Conservation (phyloP, 768 basidiomycete genomes). For the Pleurotus djamor region DNA sequence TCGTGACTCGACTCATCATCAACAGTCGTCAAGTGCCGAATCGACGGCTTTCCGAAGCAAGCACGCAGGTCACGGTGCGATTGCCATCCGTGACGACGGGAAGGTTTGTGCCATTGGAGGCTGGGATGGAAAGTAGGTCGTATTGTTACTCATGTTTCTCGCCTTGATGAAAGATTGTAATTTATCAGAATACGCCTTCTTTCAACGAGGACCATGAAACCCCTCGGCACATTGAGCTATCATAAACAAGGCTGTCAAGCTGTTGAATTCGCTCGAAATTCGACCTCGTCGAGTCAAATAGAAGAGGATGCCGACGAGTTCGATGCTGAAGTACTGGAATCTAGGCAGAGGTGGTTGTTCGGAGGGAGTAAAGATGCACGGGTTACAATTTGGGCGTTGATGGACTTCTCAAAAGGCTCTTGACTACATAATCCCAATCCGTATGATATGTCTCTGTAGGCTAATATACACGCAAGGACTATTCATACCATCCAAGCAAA, state of each 20-base stretch:
- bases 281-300: constrained; percentile 22
- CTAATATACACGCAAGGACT: no score
- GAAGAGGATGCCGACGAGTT: constrained; percentile 56
- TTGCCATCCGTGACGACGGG: constrained; percentile 76
- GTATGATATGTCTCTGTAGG: no score
- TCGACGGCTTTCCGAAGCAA: constrained; percentile 44
- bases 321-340: constrained; percentile 36
- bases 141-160: not conserved
- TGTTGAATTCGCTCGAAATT: constrained; percentile 59
- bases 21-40: not conserved
- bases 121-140: constrained; percentile 88
- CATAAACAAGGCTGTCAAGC: constrained; percentile 80
- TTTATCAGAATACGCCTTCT: constrained; percentile 70
- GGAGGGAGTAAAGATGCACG: constrained; percentile 67
- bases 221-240: constrained; percentile 80
- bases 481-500: no score
- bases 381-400: constrained; percentile 71
- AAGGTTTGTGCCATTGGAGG: constrained; percentile 85
- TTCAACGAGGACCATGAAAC: constrained; percentile 75
- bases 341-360: constrained; percentile 59
- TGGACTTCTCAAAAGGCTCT: constrained; percentile 39
- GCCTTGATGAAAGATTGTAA: not conserved
- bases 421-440: no score
- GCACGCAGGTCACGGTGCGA: constrained; percentile 73
- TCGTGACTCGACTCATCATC: not conserved